Percentiles rank a stretch among this genome's conserved stretches.
Conservation (phyloP, 2,329 filamentous ascomycete species). For the Lachnum nothofagi region DNA sequence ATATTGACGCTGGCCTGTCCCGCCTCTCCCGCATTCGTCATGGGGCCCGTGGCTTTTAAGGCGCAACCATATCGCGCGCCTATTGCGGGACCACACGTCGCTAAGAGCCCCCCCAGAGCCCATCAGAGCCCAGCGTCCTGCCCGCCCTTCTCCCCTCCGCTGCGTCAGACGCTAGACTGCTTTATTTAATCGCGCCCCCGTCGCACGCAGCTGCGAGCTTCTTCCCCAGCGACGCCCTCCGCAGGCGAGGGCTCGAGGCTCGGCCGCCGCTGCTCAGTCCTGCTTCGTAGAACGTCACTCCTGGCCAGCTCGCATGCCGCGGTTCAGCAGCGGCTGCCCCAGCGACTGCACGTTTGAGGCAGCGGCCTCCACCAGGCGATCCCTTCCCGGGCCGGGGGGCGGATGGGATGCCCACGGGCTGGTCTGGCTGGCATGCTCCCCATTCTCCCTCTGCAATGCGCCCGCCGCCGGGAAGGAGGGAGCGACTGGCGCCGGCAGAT, state of each 20-base stretch:
- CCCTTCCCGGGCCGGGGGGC: no score
- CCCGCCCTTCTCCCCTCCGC: neutral
- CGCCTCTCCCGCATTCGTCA: slow-evolving; percentile 26
- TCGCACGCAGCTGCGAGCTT: neutral
- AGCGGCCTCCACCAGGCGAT: no score
- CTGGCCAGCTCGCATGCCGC: no score
- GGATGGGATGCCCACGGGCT: no score
- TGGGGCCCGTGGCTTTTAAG: slow-evolving; percentile 20
- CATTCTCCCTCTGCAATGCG: no score
- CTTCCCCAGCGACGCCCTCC: no score
- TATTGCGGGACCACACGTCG: slow-evolving; percentile 29
- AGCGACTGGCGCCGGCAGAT: slow-evolving; percentile 24
- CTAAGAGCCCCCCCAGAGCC: slow-evolving; percentile 14
- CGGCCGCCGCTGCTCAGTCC: no score
- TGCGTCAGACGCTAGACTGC: slow-evolving; percentile 6
- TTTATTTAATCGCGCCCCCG: slow-evolving; percentile 6
- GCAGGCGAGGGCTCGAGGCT: no score
- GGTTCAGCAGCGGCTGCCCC: no score
- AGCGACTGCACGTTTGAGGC: no score
- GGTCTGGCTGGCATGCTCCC: slow-evolving; percentile 2
- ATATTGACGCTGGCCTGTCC: slow-evolving; percentile 31
- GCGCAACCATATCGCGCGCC: slow-evolving; percentile 26
- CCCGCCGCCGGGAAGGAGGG: no score
- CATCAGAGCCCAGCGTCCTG: neutral
- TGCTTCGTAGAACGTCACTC: no score